Evolutionary conservation across 345 rosid genomes (phyloP).

Genomic region (Nasturtium officinale): DNA sequence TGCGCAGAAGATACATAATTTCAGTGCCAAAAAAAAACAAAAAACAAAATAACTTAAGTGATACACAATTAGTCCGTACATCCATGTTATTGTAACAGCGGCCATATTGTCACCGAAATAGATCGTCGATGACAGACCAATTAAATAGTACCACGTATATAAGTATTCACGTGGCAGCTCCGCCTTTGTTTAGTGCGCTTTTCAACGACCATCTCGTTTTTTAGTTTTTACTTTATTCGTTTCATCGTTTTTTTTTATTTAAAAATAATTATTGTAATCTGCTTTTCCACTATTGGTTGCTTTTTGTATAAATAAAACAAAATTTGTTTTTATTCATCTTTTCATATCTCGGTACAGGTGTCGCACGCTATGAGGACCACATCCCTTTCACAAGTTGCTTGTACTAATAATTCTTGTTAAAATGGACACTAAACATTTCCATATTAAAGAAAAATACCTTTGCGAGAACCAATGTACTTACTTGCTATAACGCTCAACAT

Average conservation of each 20-base stretch:
- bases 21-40: neutral
- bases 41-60: neutral
- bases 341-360: slow-evolving; percentile 41
- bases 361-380: slow-evolving; percentile 48
- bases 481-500: too few species aligned
- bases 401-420: neutral
- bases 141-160: neutral
- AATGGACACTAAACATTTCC: neutral
- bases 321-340: slow-evolving; percentile 16
- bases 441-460: too few species aligned
- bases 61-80: slow-evolving; percentile 11
- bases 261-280: neutral
- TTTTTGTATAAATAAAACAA: neutral
- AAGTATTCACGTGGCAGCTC: neutral
- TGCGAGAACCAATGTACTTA: neutral
- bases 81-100: neutral
- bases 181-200: slow-evolving; percentile 9
- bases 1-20: neutral
- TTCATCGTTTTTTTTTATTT: neutral
- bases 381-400: slow-evolving; percentile 6
- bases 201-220: too few species aligned
- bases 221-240: slow-evolving; percentile 35
- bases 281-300: slow-evolving; percentile 33
- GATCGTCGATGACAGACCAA: neutral
- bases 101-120: neutral